Evolutionary conservation across 2,329 filamentous ascomycete species (phyloP).

Genomic region (Fusarium sororula): DNA sequence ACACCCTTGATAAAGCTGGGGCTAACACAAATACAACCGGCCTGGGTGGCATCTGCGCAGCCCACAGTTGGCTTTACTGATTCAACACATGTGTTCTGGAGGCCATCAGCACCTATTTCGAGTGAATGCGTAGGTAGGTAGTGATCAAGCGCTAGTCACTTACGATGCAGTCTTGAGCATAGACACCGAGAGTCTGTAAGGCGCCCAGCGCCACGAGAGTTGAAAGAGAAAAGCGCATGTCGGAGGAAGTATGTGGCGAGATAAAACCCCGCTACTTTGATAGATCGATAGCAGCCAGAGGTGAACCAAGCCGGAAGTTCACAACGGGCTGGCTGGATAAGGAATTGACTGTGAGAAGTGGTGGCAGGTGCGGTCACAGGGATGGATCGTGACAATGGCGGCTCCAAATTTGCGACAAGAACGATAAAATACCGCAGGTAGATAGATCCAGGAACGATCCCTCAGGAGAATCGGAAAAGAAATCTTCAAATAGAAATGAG

Average conservation of each 20-base stretch:
- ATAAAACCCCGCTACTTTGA: not conserved
- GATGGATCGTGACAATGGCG: not conserved
- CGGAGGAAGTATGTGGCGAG: conserved; percentile 5
- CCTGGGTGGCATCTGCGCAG: conserved; percentile 44
- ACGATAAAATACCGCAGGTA: conserved; percentile 17
- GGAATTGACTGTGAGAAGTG: not conserved
- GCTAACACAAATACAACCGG: conserved; percentile 53
- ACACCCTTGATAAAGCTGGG: conserved; percentile 49
- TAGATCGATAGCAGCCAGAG: not conserved
- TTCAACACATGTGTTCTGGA: conserved; percentile 26
- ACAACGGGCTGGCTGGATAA: not conserved
- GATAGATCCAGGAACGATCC: conserved; percentile 1
- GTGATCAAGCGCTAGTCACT: conserved; percentile 25
- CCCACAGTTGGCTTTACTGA: conserved; percentile 14
- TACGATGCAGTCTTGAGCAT: conserved; percentile 46
- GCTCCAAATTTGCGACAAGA: not conserved
- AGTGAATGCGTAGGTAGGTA: not conserved
- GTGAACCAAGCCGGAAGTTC: not conserved
- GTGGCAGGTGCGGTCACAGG: not conserved
- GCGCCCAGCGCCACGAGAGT: conserved; percentile 44
- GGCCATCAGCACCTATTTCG: conserved; percentile 14
- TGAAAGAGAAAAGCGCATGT: conserved; percentile 44
- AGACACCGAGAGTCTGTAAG: conserved; percentile 38
- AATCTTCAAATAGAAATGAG: conserved; percentile 22
- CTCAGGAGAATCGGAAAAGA: conserved; percentile 1